These are phyloP conservation scores for Vaccinium corymbosum DNA, from an alignment of 148 eudicot genomes.

Conservation along the genomic window DNA sequence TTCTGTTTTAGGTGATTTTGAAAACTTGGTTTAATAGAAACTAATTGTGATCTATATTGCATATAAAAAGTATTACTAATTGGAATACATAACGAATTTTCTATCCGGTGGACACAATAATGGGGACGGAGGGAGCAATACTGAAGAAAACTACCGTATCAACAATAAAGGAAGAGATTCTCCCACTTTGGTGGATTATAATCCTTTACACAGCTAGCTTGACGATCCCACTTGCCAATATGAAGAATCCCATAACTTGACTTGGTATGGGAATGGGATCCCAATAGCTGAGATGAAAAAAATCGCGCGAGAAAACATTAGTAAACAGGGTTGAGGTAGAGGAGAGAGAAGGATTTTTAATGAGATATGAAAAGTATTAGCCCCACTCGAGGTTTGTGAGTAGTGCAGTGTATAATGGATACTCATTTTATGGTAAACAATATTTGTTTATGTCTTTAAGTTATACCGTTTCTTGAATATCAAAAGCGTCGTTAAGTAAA, in stretches of 20 bases:
- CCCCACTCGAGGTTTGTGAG: background rate
- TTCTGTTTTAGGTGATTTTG: too few relatives aligned
- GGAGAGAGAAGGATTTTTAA: background rate
- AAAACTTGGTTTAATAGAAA: too few relatives aligned
- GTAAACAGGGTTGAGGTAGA: background rate
- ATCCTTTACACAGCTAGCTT: background rate
- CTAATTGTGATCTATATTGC: too few relatives aligned
- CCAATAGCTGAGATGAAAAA: background rate
- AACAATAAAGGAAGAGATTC: too few relatives aligned
- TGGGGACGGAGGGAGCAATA: too few relatives aligned
- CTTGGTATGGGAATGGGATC: background rate
- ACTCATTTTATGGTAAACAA: too few relatives aligned
- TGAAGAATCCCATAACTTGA: background rate
- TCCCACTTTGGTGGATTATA: background rate
- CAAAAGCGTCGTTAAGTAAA: background rate
- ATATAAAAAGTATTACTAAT: too few relatives aligned
- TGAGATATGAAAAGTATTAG: background rate
- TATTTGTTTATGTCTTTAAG: too few relatives aligned
- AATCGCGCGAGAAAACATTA: background rate
- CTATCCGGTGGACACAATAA: too few relatives aligned
- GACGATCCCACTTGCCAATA: background rate
- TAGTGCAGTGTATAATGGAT: too few relatives aligned
- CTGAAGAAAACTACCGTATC: too few relatives aligned
- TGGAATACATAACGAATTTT: too few relatives aligned
- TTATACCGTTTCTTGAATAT: background rate